Percentiles rank a stretch among this genome's conserved stretches.
These are phyloP conservation scores for Collybiopsis confluens DNA, from an alignment of 768 basidiomycete species.

Conservation along the genomic window DNA sequence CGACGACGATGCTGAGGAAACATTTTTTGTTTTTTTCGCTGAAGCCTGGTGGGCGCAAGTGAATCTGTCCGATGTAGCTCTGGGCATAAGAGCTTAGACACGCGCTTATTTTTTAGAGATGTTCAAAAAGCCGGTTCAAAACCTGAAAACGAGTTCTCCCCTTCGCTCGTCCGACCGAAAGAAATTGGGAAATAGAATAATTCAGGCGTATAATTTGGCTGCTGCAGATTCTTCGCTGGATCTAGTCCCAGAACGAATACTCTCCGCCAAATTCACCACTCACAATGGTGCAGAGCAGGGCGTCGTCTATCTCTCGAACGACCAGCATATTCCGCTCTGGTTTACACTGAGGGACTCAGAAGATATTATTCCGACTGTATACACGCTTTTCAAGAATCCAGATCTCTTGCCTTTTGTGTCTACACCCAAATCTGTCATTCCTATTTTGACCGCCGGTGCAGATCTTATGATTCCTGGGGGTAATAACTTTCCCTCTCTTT, in stretches of 20 bases:
- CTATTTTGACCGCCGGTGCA: conserved; percentile 70
- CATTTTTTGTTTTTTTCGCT: conserved; percentile 39
- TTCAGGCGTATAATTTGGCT: conserved; percentile 41
- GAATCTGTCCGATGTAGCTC: conserved; percentile 74
- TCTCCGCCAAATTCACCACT: conserved; percentile 63
- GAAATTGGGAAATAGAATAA: conserved; percentile 60
- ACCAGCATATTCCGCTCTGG: conserved; percentile 62
- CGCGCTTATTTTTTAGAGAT: conserved; percentile 27
- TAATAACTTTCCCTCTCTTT: conserved; percentile 26
- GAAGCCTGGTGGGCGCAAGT: conserved; percentile 63
- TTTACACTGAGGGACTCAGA: conserved; percentile 56
- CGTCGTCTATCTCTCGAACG: too few relatives aligned
- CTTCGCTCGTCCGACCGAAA: conserved; percentile 70
- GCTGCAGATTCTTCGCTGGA: conserved; percentile 63
- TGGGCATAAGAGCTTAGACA: conserved; percentile 51
- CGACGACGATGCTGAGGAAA: conserved; percentile 34
- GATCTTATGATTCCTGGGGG: conserved; percentile 89
- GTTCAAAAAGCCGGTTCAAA: conserved; percentile 77
- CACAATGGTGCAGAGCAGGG: too few relatives aligned
- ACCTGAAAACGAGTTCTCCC: conserved; percentile 72
- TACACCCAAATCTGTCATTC: conserved; percentile 68
- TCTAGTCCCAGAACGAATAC: conserved; percentile 72
- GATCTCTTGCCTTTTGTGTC: conserved; percentile 66
- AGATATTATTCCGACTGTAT: conserved; percentile 68
- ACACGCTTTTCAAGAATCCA: conserved; percentile 75